Base-by-base conservation (phyloP, 1,284 basidiomycete genomes). In the Cryptococcus sp. region DNA sequence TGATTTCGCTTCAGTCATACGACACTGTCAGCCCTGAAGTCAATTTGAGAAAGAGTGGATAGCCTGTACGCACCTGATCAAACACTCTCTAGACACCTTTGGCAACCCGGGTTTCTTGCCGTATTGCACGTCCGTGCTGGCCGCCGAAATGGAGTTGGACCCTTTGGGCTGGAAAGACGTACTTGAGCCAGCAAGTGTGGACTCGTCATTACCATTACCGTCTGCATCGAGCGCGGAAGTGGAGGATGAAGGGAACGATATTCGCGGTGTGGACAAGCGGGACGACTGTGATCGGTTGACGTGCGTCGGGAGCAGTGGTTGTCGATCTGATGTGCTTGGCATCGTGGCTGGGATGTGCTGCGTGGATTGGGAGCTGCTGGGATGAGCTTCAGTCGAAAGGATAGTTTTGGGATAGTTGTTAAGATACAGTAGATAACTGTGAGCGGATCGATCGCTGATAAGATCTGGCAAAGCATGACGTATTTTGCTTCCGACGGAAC, bases 201-300 rank as follows among this genome's bases (percentile, higher is more conserved):
- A 39, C 25, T 60, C 61, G 31, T 35, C 31, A 13, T 35, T 35
- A 35, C 42, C 46, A 22, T 47, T 16, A 16, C 51, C 48, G 22
- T 44, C 15, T 16, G 61, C 27, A 16, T 53, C 60, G 13, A 63
- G 48, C 5, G 63, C 56, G 1, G 65, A 62, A 23, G 65, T 58
- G 6, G 66, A 60, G 19, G 68, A 62, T 5, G 70, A 66, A 10
- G 71, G 71, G 56, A 73, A 73, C 6, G 65, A 67, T 44, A 73
- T 72, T 16, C 57, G 56, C 39, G 67, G 57, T 1, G 61, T 55
- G 16, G 68, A 67, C 22, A 73, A 54, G 5, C 65, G 52, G 39
- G 65, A 60, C 1, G 61, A 57, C 13, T 44, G 38, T 22, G 50
- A 53, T 22, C 49, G 50, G 42, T 64, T 58, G 17, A 49, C 52